Percentiles rank a stretch among this genome's conserved stretches.
Conservation (phyloP, 2,329 filamentous ascomycete species). For the Niveomyces coronatus region DNA sequence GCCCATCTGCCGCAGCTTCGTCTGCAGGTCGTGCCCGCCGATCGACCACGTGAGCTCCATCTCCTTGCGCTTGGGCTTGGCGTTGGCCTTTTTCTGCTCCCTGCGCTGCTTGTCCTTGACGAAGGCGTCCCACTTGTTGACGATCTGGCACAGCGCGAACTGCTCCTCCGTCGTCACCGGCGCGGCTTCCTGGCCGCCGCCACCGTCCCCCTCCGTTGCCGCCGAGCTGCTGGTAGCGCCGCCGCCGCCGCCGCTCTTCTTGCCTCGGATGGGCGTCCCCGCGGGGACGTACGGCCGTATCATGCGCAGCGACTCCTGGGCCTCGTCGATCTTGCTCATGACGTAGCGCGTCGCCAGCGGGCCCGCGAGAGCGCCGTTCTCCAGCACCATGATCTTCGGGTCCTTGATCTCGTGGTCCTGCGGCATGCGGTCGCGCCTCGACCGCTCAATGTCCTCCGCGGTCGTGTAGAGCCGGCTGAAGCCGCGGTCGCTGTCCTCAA, state of each 20-base stretch:
- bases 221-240: no score
- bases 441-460: constrained; percentile 21
- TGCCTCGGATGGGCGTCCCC: constrained; percentile 12
- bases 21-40: constrained; percentile 60
- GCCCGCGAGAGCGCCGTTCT: constrained; percentile 27
- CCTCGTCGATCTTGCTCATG: constrained; percentile 26
- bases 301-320: constrained; percentile 30
- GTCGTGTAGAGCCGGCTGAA: constrained; percentile 28
- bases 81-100: constrained; percentile 31
- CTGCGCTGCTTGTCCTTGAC: constrained; percentile 33
- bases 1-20: constrained; percentile 55
- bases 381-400: constrained; percentile 31
- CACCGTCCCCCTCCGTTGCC: no score
- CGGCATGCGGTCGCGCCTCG: constrained; percentile 27
- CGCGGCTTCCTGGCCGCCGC: constrained; percentile 11
- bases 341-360: constrained; percentile 29
- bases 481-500: constrained; percentile 15
- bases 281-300: constrained; percentile 27
- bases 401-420: constrained; percentile 36
- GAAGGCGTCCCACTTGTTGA: constrained; percentile 45
- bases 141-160: constrained; percentile 59
- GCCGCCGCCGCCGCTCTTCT: neutral
- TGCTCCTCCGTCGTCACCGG: constrained; percentile 11
- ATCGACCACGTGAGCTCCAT: constrained; percentile 91
- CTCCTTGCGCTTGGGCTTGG: constrained; percentile 50